Evolutionary conservation across 2,329 filamentous ascomycete species (phyloP).

Genomic region (Pseudogymnoascus sp.): DNA sequence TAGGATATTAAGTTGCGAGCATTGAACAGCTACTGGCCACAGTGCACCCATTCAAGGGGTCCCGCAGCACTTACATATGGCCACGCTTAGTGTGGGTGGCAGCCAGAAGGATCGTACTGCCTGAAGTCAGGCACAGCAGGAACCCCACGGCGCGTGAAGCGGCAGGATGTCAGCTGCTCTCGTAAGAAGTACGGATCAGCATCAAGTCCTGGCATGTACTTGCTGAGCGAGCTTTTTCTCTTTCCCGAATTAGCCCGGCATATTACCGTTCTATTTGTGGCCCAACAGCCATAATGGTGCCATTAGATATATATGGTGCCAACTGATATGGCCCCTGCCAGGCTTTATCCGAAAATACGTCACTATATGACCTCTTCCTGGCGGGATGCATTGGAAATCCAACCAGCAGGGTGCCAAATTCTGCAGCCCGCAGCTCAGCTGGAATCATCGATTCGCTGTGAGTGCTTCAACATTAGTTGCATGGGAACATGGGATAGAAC

Average conservation of each 20-base stretch:
- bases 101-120: background rate
- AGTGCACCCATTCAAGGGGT: background rate
- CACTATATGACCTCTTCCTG: conserved; percentile 1
- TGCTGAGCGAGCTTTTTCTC: background rate
- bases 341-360: background rate
- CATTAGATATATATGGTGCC: background rate
- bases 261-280: background rate
- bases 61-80: background rate
- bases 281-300: background rate
- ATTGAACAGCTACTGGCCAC: background rate
- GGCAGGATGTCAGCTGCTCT: background rate
- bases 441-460: background rate
- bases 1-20: background rate
- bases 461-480: background rate
- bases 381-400: background rate
- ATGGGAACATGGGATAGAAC: background rate
- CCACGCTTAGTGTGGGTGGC: background rate
- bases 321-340: background rate
- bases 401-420: background rate
- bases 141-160: background rate
- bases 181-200: background rate
- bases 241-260: background rate
- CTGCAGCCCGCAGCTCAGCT: background rate
- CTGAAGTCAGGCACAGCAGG: background rate
- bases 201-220: background rate